Percentiles rank a stretch among this genome's conserved stretches.
Conservation (phyloP, 441 rosid genomes). For the Arabidopsis hybrid region DNA sequence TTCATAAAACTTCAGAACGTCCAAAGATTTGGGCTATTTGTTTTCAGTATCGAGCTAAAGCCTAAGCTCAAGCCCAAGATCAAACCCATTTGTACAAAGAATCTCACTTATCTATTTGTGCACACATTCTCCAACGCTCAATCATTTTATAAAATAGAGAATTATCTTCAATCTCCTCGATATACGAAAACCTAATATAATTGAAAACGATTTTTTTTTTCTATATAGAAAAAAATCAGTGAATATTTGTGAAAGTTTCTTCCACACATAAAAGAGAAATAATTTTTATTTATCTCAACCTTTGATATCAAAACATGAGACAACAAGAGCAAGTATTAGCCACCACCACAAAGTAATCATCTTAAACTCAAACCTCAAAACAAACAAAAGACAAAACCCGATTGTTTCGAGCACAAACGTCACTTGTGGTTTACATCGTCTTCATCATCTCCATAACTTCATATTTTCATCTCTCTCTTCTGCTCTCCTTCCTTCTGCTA, state of each 20-base stretch:
- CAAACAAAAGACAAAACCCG: constrained; percentile 26
- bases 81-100: constrained; percentile 22
- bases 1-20: too few relatives aligned
- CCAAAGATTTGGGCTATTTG: not conserved
- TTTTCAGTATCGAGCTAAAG: constrained; percentile 8
- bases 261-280: constrained; percentile 30
- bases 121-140: constrained; percentile 35
- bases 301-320: constrained; percentile 35
- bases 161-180: constrained; percentile 24
- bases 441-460: constrained; percentile 26
- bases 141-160: constrained; percentile 13
- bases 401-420: constrained; percentile 9
- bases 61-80: not conserved
- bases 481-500: not conserved
- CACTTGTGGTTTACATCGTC: constrained; percentile 35
- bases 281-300: not conserved
- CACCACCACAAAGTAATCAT: constrained; percentile 45
- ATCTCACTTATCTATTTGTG: not conserved
- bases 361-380: constrained; percentile 36
- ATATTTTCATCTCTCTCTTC: not conserved
- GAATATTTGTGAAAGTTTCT: constrained; percentile 25
- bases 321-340: constrained; percentile 32
- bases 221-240: not conserved
- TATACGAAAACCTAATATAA: not conserved
- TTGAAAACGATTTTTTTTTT: not conserved